phyloP scores from a whole-genome alignment of 305 asterid species.

The Ilex paraguariensis region DNA sequence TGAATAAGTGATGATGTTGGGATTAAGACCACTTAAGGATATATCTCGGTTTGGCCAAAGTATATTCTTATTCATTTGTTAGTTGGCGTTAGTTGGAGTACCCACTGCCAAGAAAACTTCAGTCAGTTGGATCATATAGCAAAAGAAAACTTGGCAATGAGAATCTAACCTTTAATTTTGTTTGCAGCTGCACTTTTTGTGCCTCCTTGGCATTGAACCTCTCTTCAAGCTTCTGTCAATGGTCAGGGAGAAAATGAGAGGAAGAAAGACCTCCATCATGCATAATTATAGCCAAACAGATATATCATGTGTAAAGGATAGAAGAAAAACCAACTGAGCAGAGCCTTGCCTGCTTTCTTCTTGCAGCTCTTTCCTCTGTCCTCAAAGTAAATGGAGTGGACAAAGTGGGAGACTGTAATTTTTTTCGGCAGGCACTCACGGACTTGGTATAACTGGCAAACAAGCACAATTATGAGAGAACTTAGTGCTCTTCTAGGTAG shows the following conservation, averaged over 20 bases:
- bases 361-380: conserved; percentile 87
- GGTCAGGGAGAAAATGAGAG: conserved; percentile 3
- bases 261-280: neutral
- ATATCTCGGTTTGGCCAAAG: no score
- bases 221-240: conserved; percentile 74
- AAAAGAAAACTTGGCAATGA: no score
- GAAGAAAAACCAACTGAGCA: neutral
- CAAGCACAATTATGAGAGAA: conserved; percentile 5
- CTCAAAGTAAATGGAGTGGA: conserved; percentile 70
- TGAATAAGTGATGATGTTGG: neutral
- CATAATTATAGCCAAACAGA: neutral
- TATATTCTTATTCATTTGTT: no score
- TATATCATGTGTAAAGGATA: neutral
- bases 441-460: conserved; percentile 62
- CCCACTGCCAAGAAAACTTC: neutral
- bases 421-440: conserved; percentile 60
- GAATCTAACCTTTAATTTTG: conserved; percentile 46
- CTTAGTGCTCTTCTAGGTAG: neutral
- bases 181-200: conserved; percentile 47
- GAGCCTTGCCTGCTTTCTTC: conserved; percentile 72
- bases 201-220: conserved; percentile 59
- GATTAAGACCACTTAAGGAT: no score
- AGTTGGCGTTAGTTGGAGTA: neutral
- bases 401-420: conserved; percentile 60
- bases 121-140: no score